phyloP scores from a whole-genome alignment of 345 rosid genomes.

The Gossypium mustelinum region DNA sequence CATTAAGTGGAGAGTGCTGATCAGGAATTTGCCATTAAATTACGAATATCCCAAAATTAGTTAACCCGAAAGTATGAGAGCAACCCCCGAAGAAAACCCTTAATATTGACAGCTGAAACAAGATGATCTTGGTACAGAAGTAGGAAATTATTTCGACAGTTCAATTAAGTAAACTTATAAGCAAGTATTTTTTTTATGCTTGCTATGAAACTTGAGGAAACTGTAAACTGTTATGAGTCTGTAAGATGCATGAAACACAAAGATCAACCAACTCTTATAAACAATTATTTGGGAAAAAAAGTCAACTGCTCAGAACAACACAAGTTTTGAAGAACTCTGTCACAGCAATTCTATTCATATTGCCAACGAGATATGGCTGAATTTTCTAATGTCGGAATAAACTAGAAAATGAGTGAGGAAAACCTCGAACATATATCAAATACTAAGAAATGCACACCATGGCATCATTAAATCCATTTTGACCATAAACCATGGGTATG shows the following conservation, averaged over 20 bases:
- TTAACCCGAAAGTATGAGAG: not conserved
- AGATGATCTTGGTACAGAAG: not conserved
- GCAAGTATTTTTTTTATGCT: not conserved
- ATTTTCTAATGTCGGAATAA: not conserved
- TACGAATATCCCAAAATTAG: not conserved
- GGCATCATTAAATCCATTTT: not conserved
- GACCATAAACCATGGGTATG: conserved; percentile 8
- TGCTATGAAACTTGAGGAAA: not conserved
- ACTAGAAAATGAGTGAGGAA: not conserved
- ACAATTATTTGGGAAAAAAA: not conserved
- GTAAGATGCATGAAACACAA: not conserved
- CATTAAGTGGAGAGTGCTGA: not conserved
- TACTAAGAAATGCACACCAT: not conserved
- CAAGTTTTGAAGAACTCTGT: not conserved
- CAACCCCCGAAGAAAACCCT: not conserved
- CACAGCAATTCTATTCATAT: not conserved
- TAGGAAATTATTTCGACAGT: not conserved
- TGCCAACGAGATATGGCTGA: not conserved
- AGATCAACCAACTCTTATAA: not conserved
- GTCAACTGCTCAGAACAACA: not conserved
- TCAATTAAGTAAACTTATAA: not conserved
- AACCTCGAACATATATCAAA: conserved; percentile 3
- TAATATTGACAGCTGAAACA: not conserved
- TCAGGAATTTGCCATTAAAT: not conserved
- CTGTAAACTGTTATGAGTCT: not conserved